Base-by-base conservation (phyloP, 768 basidiomycete species). In the Termitomyces sp. region DNA sequence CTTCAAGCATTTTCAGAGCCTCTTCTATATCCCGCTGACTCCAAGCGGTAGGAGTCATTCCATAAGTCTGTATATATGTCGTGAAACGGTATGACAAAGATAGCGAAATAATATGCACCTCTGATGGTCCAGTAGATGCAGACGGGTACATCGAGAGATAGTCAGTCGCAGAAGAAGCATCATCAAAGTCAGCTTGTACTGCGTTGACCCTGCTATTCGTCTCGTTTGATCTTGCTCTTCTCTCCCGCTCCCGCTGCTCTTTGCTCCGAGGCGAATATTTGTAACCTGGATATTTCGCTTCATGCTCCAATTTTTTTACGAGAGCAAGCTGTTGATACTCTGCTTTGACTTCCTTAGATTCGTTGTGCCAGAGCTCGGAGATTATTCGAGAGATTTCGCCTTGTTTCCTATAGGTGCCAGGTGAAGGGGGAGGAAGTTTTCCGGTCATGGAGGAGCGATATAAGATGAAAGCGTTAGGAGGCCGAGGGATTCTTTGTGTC, bases 251-350 rank as follows among this genome's bases (percentile, higher is more conserved):
- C 22, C 53, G 39, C 27, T 58, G 48, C 12, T 24, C 37, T 46
- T 47, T 59, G 29, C 46, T 53, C 24, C 53, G 42, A 26, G 57
- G 57, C 18, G 37, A 53, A 39, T 59, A 59, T 16, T 31, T 39
- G 39, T 59, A 59, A 22, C 39, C 57, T 29, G 57, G 57, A 39
- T 59, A 49, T 44, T 10, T 54, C 3, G 46, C 46, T 47, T 48
- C 53, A n/a, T 59, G 57, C 22, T 59, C 57, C 41, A 10, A 27
- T 18, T 59, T 59, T 37, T 34, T 54, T 7, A 34, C 8, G 20
- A 31, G 24, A 14, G 57, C 57, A 39, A 53, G 53, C 5, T 47
- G 52, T 18, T 42, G 29, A 42, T 32, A 59, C 7, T 54, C 29
- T 36, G 57, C 50, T 41, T 41, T 53, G n/a, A 59, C 53, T 32